These are phyloP conservation scores for Intubia oerlemansii DNA, from an alignment of 2,329 filamentous ascomycete species.

Conservation along the genomic window DNA sequence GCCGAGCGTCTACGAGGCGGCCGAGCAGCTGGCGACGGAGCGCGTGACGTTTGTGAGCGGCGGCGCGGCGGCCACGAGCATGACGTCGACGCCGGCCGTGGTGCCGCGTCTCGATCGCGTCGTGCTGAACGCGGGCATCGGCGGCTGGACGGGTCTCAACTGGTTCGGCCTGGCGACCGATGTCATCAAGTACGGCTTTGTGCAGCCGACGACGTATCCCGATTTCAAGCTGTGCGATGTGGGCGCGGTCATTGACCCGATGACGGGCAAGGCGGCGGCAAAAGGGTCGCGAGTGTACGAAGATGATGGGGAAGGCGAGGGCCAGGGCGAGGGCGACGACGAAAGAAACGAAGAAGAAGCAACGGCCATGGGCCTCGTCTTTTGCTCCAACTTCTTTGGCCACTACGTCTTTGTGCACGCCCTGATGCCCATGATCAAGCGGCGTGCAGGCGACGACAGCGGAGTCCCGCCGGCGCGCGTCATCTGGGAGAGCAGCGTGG, in stretches of 20 bases:
- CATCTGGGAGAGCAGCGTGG: conserved; percentile 74
- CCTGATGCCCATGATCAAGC: conserved; percentile 47
- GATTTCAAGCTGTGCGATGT: conserved; percentile 45
- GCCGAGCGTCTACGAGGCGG: conserved; percentile 24
- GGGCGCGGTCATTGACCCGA: conserved; percentile 20
- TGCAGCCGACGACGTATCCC: conserved; percentile 56
- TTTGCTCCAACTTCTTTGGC: conserved; percentile 83
- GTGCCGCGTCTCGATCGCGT: conserved; percentile 58
- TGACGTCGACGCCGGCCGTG: conserved; percentile 12
- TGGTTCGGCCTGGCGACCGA: conserved; percentile 37
- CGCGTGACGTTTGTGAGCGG: conserved; percentile 21
- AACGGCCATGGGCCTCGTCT: conserved; percentile 49
- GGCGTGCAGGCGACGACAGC: conserved; percentile 18
- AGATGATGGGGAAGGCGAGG: no score
- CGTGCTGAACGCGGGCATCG: conserved; percentile 74
- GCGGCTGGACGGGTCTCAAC: conserved; percentile 64
- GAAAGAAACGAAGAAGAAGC: conserved; percentile 27
- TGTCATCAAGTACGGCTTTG: conserved; percentile 34
- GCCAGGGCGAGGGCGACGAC: conserved; percentile 15
- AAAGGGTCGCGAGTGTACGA: not conserved
- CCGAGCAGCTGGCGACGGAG: conserved; percentile 22
- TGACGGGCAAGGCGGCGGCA: conserved; percentile 18
- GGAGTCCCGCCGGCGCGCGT: conserved; percentile 34
- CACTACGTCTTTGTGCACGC: conserved; percentile 80
- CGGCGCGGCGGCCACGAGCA: conserved; percentile 8